Conservation (phyloP, 108 stramenopile genomes). For the Pseudonitzschia multiseries region DNA sequence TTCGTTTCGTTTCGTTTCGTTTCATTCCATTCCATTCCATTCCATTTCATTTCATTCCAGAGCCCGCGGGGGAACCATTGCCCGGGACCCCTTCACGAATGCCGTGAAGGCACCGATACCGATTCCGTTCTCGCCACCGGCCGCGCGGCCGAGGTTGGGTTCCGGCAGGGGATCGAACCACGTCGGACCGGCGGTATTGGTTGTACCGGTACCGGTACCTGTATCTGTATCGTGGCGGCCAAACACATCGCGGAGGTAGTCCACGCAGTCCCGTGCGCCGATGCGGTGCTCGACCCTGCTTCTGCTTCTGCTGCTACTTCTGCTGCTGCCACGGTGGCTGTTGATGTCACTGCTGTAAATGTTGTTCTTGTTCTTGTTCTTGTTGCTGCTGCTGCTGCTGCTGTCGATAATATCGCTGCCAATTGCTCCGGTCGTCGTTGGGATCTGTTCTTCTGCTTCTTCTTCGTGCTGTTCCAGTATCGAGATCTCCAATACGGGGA, state of each 20-base stretch:
- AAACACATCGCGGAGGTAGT: constrained; percentile 14
- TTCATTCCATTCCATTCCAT: neutral
- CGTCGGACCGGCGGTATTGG: neutral
- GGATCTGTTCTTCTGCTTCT: neutral
- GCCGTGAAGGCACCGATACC: constrained; percentile 26
- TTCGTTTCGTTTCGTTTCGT: neutral
- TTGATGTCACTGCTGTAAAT: no score
- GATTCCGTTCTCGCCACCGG: neutral
- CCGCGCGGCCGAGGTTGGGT: neutral
- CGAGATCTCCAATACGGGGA: neutral
- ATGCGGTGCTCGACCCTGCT: neutral
- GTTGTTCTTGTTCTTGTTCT: no score
- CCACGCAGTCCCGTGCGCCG: constrained; percentile 11
- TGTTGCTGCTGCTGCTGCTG: no score
- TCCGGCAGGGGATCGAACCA: constrained; percentile 22
- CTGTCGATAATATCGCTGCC: no score
- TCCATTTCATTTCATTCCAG: constrained; percentile 2
- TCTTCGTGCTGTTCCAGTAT: neutral
- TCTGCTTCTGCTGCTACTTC: neutral
- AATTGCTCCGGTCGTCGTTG: no score
- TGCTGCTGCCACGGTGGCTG: no score
- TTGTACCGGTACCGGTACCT: neutral
- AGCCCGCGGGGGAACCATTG: constrained; percentile 23
- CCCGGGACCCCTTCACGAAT: constrained; percentile 15
- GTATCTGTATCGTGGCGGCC: neutral